Evolutionary conservation across 2,329 filamentous ascomycete genomes (phyloP).

Genomic region (Tolypocladium sp.): DNA sequence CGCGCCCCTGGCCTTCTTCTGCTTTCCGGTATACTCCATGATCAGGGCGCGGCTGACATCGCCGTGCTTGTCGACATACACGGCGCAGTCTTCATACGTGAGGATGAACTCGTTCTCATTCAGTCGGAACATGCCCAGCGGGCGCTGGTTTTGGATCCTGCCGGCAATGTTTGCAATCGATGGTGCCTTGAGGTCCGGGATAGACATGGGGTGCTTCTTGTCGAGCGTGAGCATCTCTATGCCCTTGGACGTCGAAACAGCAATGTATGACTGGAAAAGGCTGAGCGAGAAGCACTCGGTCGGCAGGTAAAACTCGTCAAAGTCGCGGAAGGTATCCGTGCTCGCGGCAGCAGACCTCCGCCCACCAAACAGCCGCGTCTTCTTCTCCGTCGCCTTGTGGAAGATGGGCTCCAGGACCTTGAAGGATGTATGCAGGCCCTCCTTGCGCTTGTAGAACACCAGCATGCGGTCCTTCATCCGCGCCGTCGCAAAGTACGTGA

Average conservation of each 20-base stretch:
- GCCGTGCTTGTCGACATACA: conserved; percentile 97
- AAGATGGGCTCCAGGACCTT: conserved; percentile 94
- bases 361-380: conserved; percentile 55
- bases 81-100: conserved; percentile 90
- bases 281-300: conserved; percentile 93
- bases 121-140: conserved; percentile 92
- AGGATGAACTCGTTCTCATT: conserved; percentile 88
- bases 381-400: conserved; percentile 83
- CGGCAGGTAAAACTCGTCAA: conserved; percentile 97
- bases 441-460: conserved; percentile 95
- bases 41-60: conserved; percentile 90
- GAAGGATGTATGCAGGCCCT: conserved; percentile 86
- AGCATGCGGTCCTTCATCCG: conserved; percentile 94
- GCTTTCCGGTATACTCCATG: conserved; percentile 96
- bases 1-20: conserved; percentile 67
- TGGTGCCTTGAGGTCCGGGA: conserved; percentile 74
- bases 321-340: conserved; percentile 95
- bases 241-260: conserved; percentile 82
- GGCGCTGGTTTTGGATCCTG: conserved; percentile 73
- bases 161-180: conserved; percentile 77
- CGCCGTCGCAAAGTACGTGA: conserved; percentile 92
- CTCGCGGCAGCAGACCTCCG: conserved; percentile 54
- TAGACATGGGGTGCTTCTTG: conserved; percentile 91
- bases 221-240: conserved; percentile 95
- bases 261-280: conserved; percentile 89